Evolutionary conservation across 2,329 filamentous ascomycete species (phyloP).

Genomic region (Magnaporthiopsis rhizophila): DNA sequence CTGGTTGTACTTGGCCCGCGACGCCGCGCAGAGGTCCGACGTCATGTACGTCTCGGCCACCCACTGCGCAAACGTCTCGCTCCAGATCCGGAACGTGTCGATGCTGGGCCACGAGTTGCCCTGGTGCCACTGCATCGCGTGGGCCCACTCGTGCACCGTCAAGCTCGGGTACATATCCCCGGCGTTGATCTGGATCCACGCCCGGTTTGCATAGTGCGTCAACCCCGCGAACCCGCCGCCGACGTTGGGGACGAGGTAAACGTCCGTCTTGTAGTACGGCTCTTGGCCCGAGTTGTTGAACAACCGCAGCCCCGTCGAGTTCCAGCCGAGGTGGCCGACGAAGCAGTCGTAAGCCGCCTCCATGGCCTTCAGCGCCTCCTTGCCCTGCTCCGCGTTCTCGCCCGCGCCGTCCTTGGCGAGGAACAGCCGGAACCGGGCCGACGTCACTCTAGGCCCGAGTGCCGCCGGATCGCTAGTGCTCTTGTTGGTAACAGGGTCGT

Average conservation of each 20-base stretch:
- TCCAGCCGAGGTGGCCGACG: slow-evolving; percentile 24
- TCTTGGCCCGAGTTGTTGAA: background rate
- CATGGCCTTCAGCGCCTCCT: slow-evolving; percentile 17
- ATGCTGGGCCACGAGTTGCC: slow-evolving; percentile 32
- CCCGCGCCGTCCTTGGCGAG: background rate
- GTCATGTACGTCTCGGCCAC: slow-evolving; percentile 40
- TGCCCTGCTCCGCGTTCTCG: background rate
- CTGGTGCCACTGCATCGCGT: slow-evolving; percentile 38
- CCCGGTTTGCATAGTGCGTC: slow-evolving; percentile 32
- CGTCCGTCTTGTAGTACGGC: slow-evolving; percentile 37
- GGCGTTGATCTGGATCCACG: slow-evolving; percentile 34
- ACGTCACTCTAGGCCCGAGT: background rate
- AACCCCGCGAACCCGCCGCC: slow-evolving; percentile 29
- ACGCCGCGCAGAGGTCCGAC: slow-evolving; percentile 28
- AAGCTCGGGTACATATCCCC: slow-evolving; percentile 30
- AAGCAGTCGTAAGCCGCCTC: slow-evolving; percentile 35
- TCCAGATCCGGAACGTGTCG: slow-evolving; percentile 37
- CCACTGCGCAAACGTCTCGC: slow-evolving; percentile 43
- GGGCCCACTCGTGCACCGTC: slow-evolving; percentile 42
- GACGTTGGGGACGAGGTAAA: slow-evolving; percentile 31
- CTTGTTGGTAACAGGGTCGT: background rate
- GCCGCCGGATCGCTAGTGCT: background rate
- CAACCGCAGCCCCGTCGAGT: slow-evolving; percentile 25
- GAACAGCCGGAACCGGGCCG: background rate
- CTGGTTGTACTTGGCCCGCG: slow-evolving; percentile 28